Evolutionary conservation across 345 rosid genomes (phyloP), one percentile per base, ranked within the genome.

Genomic region (Citrus unshiu): DNA sequence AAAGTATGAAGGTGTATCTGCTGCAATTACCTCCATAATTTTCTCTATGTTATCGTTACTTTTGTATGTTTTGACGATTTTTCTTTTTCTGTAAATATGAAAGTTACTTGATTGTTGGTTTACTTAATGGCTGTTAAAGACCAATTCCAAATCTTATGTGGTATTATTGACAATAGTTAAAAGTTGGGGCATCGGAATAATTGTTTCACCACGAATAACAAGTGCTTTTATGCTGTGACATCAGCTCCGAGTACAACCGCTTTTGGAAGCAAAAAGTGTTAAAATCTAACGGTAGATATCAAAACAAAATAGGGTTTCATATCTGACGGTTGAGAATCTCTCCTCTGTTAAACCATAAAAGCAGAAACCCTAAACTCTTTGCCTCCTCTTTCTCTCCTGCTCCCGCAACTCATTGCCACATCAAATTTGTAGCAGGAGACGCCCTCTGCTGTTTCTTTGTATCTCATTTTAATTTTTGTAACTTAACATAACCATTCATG

Each of bases 341-440:
- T 49, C 61, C 65, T 72, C 81, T 25, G 58, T 64, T 21, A 59
- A 79, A 67, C 82, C 71, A 84, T 86, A 83, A 81, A 77, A 29
- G 0, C 57, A 3, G 35, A 57, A 91, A 85, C 88, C 86, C 92
- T 87, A 83, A 19, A 32, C 0, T 9, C 13, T 24, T 1, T 7
- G 49, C 14, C 19, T 46, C 56, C 74, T 81, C 81, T 78, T 51
- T 43, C 68, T 27, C 88, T 84, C 90, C 88, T 84, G 87, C 87
- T 82, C 54, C 82, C 46, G 90, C 83, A 21, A 32, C 68, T 54
- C 73, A 70, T 27, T 46, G 81, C 80, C 59, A 60, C 74, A 77
- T 46, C 64, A 68, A 4, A 56, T 64, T 51, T 0, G 46, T 2
- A 82, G 88, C 84, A 83, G 88, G 88, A 79, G 88, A 80, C 43